Conservation (phyloP, 2,329 filamentous ascomycete species). For the Clonostachys byssicola region DNA sequence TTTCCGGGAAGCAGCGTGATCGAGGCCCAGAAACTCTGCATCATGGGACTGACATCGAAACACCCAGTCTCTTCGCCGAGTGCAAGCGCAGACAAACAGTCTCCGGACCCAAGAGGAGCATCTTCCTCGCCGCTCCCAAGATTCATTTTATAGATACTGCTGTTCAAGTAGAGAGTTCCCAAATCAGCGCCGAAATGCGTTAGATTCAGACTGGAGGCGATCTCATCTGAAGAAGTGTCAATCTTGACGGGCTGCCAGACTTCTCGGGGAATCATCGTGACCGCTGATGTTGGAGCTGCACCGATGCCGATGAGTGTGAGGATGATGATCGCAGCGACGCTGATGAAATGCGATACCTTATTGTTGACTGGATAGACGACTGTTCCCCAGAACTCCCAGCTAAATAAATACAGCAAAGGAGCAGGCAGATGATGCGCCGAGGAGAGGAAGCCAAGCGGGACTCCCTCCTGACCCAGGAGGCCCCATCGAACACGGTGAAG, state of each 20-base stretch:
- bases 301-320: neutral
- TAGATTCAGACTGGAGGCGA: neutral
- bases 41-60: neutral
- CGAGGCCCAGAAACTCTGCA: neutral
- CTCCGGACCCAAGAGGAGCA: neutral
- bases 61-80: neutral
- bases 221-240: neutral
- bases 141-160: neutral
- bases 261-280: neutral
- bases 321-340: neutral
- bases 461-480: neutral
- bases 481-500: neutral
- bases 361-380: neutral
- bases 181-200: neutral
- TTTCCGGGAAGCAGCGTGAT: neutral
- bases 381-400: neutral
- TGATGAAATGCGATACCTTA: neutral
- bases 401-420: neutral
- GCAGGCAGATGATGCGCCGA: neutral
- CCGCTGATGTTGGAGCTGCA: neutral
- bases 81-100: neutral
- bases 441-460: neutral
- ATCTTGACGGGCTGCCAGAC: neutral
- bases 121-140: neutral
- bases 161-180: neutral